Conservation (phyloP, 768 basidiomycete genomes). For the Atractiella rhizophila region DNA sequence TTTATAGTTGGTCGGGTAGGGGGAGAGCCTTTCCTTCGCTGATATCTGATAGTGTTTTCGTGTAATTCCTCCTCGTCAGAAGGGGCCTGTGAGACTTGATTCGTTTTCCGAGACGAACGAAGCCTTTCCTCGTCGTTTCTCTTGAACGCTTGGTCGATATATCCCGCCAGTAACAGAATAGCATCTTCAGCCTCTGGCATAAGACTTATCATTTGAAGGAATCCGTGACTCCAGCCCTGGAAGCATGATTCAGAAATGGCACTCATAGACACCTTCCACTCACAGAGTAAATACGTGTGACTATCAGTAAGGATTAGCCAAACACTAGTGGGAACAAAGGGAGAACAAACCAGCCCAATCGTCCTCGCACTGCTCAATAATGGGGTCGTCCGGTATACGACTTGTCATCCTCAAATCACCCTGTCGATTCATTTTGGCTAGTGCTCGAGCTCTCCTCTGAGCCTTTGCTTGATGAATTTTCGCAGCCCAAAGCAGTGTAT, state of each 20-base stretch:
- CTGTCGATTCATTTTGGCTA: constrained; percentile 34
- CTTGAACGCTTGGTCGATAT: constrained; percentile 61
- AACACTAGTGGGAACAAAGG: neutral
- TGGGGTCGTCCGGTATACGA: constrained; percentile 11
- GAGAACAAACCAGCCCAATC: constrained; percentile 43
- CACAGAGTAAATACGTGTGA: constrained; percentile 51
- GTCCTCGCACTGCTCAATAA: constrained; percentile 44
- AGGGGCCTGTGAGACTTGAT: neutral
- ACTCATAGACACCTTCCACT: neutral
- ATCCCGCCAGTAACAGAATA: constrained; percentile 60
- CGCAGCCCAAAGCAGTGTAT: constrained; percentile 88
- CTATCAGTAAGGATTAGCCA: constrained; percentile 29
- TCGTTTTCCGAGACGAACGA: neutral
- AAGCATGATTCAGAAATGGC: neutral
- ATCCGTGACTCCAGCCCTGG: neutral
- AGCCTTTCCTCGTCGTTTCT: constrained; percentile 10
- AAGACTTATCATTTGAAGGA: constrained; percentile 62
- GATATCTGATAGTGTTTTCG: constrained; percentile 4
- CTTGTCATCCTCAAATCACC: constrained; percentile 14
- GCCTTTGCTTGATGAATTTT: constrained; percentile 85
- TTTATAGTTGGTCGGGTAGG: neutral
- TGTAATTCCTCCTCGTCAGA: constrained; percentile 7
- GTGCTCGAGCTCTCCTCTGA: constrained; percentile 46
- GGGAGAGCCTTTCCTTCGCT: constrained; percentile 1
- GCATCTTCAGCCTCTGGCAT: constrained; percentile 56